These are phyloP conservation scores for Talaromyces sp. DNA, from an alignment of 2,329 filamentous ascomycete species.

Conservation along the genomic window DNA sequence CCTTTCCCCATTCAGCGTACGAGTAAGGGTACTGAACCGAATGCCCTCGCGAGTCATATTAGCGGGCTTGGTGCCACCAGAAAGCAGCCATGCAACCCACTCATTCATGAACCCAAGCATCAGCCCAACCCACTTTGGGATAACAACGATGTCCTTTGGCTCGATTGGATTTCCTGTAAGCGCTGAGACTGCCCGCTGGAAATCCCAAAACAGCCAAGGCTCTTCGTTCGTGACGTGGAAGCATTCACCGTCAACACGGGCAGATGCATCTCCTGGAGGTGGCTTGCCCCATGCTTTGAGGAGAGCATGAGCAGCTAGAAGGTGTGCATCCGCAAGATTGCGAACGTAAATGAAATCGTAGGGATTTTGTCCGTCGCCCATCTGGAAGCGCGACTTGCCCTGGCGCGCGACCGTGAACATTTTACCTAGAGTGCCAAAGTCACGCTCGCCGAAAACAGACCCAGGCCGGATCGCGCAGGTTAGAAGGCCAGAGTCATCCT, in stretches of 20 bases:
- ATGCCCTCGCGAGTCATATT: constrained; percentile 40
- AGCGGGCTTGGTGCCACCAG: constrained; percentile 38
- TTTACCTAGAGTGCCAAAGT: constrained; percentile 60
- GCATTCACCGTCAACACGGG: constrained; percentile 74
- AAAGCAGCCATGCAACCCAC: constrained; percentile 26
- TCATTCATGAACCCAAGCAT: constrained; percentile 20
- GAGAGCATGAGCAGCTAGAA: constrained; percentile 71
- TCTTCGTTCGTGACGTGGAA: constrained; percentile 89
- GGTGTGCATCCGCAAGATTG: constrained; percentile 71
- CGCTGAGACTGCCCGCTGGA: constrained; percentile 72
- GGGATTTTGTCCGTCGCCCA: constrained; percentile 67
- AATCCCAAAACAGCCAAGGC: constrained; percentile 88
- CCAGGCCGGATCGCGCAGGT: constrained; percentile 80
- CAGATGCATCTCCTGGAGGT: constrained; percentile 57
- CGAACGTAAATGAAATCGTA: constrained; percentile 66
- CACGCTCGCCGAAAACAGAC: constrained; percentile 86
- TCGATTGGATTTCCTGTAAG: constrained; percentile 38
- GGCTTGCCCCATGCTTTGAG: constrained; percentile 54
- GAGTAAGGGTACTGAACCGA: constrained; percentile 44
- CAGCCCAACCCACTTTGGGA: constrained; percentile 34
- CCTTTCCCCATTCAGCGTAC: constrained; percentile 43
- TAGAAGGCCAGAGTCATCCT: constrained; percentile 51
- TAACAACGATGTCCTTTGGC: constrained; percentile 33
- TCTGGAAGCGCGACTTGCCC: constrained; percentile 55
- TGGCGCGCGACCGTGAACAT: constrained; percentile 50